Base-by-base conservation (phyloP, 1,284 basidiomycete genomes). In the Cutaneotrichosporon cutaneum region DNA sequence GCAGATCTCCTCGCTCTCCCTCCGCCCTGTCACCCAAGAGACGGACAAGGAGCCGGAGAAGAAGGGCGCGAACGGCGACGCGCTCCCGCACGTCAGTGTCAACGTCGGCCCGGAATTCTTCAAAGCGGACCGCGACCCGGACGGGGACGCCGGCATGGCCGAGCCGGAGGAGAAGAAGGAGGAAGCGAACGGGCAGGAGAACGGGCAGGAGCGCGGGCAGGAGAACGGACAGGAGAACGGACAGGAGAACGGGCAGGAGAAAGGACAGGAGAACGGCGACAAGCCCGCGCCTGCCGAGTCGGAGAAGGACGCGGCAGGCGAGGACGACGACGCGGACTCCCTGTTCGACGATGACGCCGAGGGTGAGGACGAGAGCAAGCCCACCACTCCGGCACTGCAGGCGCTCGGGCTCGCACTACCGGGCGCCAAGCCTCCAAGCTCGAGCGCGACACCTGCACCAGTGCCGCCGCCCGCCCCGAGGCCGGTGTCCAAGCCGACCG, bases 1-100 rank as follows among this genome's bases (percentile, higher is more conserved):
- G 2, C 94, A 98, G 75, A 85, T 99, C 13, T 88, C 92, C 3
- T 86, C 88, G 14, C 81, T 98, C 47, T 86, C 88, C 21, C 84
- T 96, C 32, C 85, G 91, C 58, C 94, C 95, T 3, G 73, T 47
- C 10, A 54, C 45, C 1, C 45, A 22, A 13, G 36, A 24, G n/a
- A 42, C 51, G 11, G 42, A 48, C 36, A 32, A 56, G 27, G 58
- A 39, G 14, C 58, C 62, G 6, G 54, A 47, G 27, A 50, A 22
- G 39, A 14, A 45, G 39, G 54, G 54, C 18, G 39, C 22, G 18
- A 55, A 55, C 39, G 54, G 54, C 26, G 39, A 55, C 21, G 70
- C 70, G 2, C 70, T 72, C 10, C 61, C 61, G 4, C 64, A 60
- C 14, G 54, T 56, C 22, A 60, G 59, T n/a, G 64, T 77, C 35